phyloP scores from a whole-genome alignment of 2,329 filamentous ascomycete species.

The Gaeumannomyces tritici region DNA sequence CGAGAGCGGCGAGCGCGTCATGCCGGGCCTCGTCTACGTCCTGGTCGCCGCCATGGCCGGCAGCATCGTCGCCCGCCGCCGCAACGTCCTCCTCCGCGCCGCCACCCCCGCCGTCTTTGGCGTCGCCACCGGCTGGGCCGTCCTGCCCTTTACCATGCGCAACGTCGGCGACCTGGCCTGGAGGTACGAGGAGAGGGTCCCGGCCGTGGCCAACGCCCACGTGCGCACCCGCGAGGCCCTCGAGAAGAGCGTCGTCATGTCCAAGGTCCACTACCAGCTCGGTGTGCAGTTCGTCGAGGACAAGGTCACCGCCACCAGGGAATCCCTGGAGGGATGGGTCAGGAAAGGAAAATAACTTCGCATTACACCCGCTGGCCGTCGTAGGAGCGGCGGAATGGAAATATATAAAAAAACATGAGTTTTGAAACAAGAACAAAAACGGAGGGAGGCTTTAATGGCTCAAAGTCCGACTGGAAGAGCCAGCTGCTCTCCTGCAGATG shows the following conservation, averaged over 20 bases:
- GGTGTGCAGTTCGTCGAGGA: conserved; percentile 67
- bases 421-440: no score
- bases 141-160: conserved; percentile 80
- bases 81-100: conserved; percentile 72
- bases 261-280: conserved; percentile 63
- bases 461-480: background rate
- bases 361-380: background rate
- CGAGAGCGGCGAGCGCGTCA: conserved; percentile 77
- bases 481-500: background rate
- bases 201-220: conserved; percentile 75
- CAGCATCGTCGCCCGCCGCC: conserved; percentile 80
- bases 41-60: conserved; percentile 92
- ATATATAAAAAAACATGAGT: background rate
- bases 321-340: conserved; percentile 79
- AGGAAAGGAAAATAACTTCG: conserved; percentile 68
- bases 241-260: conserved; percentile 60
- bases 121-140: conserved; percentile 70
- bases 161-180: conserved; percentile 82
- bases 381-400: background rate
- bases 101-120: conserved; percentile 71
- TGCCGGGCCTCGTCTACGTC: conserved; percentile 87
- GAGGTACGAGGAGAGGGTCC: conserved; percentile 87
- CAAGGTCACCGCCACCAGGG: conserved; percentile 66
- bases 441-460: background rate
- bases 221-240: conserved; percentile 59